A percentile compares a stretch with the other conserved stretches of the same genome.
Evolutionary conservation across 2,329 filamentous ascomycete species (phyloP).

Genomic region (Stachybotrys elegans): DNA sequence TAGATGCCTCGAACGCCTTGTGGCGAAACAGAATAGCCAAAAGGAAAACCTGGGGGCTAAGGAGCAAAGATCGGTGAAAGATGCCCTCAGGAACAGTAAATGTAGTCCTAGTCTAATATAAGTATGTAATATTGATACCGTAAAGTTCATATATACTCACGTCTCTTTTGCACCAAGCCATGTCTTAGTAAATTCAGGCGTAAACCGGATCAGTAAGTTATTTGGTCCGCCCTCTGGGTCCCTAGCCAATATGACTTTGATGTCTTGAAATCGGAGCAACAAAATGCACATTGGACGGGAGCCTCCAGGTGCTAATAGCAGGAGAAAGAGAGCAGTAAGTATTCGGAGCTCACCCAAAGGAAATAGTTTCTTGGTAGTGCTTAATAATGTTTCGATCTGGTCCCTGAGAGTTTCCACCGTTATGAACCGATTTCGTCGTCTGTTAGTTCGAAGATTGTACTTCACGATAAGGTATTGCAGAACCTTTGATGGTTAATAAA

Average conservation of each 20-base stretch:
- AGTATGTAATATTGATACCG: no score
- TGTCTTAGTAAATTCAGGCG: slow-evolving; percentile 17
- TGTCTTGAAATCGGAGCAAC: slow-evolving; percentile 11
- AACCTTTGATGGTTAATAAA: slow-evolving; percentile 10
- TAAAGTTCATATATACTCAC: no score
- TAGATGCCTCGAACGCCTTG: slow-evolving; percentile 15
- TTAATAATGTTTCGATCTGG: slow-evolving; percentile 18
- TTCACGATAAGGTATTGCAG: slow-evolving; percentile 16
- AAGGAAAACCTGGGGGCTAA: slow-evolving; percentile 28
- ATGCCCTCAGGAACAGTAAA: slow-evolving; percentile 30
- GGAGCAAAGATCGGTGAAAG: slow-evolving; percentile 26
- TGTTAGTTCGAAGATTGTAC: slow-evolving; percentile 12
- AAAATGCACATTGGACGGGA: slow-evolving; percentile 12
- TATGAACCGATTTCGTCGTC: slow-evolving; percentile 16
- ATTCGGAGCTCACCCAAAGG: slow-evolving; percentile 17
- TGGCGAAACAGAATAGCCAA: slow-evolving; percentile 22
- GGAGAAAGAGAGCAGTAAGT: slow-evolving; percentile 14
- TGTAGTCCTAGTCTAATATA: no score
- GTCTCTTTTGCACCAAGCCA: slow-evolving; percentile 14
- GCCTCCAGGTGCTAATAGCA: slow-evolving; percentile 12
- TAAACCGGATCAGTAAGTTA: slow-evolving; percentile 11
- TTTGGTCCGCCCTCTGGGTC: slow-evolving; percentile 11
- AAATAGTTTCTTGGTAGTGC: slow-evolving; percentile 18
- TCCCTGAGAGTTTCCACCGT: slow-evolving; percentile 16
- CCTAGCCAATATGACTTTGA: slow-evolving; percentile 9